Percentiles rank a stretch among this genome's conserved stretches.
Evolutionary conservation across 805 yeast genomes (phyloP).

Genomic region (Dipodascus geniculatus): DNA sequence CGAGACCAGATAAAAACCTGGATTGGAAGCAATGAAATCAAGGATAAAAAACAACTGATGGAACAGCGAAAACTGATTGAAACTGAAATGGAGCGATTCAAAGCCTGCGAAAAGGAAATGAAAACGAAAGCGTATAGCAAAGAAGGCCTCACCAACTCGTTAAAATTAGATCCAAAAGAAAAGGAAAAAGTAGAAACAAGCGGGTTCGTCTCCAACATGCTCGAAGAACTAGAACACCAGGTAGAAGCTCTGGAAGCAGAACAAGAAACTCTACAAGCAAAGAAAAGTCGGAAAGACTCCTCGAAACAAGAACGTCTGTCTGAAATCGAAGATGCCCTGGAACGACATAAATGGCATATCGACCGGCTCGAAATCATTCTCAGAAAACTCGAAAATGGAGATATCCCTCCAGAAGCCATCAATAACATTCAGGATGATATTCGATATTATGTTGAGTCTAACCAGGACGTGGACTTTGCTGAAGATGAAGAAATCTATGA

Average conservation of each 20-base stretch:
- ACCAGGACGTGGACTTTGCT: conserved; percentile 84
- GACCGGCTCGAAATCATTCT: conserved; percentile 67
- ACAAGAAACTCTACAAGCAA: conserved; percentile 41
- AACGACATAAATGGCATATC: conserved; percentile 71
- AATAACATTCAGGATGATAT: conserved; percentile 78
- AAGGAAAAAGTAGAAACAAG: conserved; percentile 65
- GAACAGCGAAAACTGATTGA: conserved; percentile 63
- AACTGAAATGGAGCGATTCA: conserved; percentile 83
- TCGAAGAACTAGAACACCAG: conserved; percentile 76
- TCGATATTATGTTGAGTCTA: conserved; percentile 84
- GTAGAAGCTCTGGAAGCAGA: conserved; percentile 69
- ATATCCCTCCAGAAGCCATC: conserved; percentile 63
- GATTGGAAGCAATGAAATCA: conserved; percentile 83
- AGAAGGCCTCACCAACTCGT: conserved; percentile 74
- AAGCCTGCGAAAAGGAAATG: conserved; percentile 84
- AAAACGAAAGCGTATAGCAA: conserved; percentile 90
- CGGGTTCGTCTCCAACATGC: conserved; percentile 53
- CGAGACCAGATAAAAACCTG: conserved; percentile 94
- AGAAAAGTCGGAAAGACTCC: conserved; percentile 50
- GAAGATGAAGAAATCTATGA: conserved; percentile 93
- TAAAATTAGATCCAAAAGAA: conserved; percentile 64
- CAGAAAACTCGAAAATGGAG: conserved; percentile 67
- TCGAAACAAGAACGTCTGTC: conserved; percentile 46
- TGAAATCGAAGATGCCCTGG: conserved; percentile 50
- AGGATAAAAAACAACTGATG: conserved; percentile 70